These are phyloP conservation scores for Cercospora nicotianae DNA, from an alignment of 2,329 filamentous ascomycete genomes.

Conservation along the genomic window DNA sequence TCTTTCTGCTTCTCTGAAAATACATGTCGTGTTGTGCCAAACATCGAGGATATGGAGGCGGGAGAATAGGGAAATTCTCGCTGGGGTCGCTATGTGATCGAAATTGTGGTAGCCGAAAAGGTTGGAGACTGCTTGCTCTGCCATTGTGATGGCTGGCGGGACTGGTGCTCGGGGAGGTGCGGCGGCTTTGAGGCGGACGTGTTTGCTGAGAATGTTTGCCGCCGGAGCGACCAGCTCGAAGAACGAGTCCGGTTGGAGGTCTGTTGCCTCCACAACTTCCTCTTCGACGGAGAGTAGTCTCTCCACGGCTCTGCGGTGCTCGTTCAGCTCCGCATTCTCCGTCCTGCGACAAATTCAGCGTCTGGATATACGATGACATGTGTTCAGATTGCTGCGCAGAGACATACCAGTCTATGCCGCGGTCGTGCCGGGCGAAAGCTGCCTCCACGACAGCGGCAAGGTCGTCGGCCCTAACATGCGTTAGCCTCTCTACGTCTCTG, in stretches of 20 bases:
- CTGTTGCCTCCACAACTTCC: neutral
- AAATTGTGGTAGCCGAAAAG: slow-evolving; percentile 8
- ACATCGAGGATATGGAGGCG: slow-evolving; percentile 5
- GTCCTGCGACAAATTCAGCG: neutral
- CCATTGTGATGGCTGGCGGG: neutral
- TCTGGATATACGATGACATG: neutral
- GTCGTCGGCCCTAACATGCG: neutral
- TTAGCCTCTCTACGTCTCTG: neutral
- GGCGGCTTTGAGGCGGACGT: neutral
- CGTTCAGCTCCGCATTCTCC: neutral
- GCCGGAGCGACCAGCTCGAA: neutral
- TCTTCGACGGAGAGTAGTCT: neutral
- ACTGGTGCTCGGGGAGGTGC: neutral
- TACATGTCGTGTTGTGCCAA: slow-evolving; percentile 10
- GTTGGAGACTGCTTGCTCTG: slow-evolving; percentile 5
- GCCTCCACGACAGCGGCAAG: neutral
- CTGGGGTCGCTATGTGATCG: slow-evolving; percentile 5
- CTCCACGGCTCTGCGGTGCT: neutral
- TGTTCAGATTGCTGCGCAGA: neutral
- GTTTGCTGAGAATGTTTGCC: slow-evolving; percentile 12
- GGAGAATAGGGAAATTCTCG: neutral
- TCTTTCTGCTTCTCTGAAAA: slow-evolving; percentile 3
- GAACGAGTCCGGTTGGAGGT: neutral
- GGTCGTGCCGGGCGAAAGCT: neutral
- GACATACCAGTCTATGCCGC: neutral